These are phyloP conservation scores for Paecilomyces sp. DNA, from an alignment of 2,329 filamentous ascomycete species.

Conservation along the genomic window DNA sequence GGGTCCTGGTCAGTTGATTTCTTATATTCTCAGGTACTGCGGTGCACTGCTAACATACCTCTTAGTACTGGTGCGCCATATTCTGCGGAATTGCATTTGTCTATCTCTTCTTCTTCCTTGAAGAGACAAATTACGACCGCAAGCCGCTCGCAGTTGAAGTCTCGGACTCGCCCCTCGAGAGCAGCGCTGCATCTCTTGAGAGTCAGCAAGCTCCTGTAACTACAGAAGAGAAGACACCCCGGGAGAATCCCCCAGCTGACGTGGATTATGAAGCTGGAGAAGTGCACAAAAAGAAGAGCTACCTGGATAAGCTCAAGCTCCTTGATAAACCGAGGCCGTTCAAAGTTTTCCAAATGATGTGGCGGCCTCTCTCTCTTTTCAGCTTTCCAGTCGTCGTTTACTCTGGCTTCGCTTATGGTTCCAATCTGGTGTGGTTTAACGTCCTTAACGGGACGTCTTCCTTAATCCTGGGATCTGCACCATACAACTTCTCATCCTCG, in stretches of 20 bases:
- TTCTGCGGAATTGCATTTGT: conserved; percentile 43
- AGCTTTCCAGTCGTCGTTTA: conserved; percentile 19
- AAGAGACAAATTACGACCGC: conserved; percentile 52
- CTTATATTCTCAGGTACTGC: not conserved
- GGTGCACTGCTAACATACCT: not conserved
- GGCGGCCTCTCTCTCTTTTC: conserved; percentile 19
- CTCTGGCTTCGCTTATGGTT: conserved; percentile 21
- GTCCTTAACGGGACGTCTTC: conserved; percentile 24
- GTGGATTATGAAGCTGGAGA: not conserved
- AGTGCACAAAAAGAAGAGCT: conserved; percentile 6
- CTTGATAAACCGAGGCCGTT: conserved; percentile 13
- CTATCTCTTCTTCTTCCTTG: conserved; percentile 52
- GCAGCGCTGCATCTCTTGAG: conserved; percentile 3
- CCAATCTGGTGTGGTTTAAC: conserved; percentile 22
- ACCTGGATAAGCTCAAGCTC: conserved; percentile 18
- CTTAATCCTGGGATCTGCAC: conserved; percentile 16
- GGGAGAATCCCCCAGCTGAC: not conserved
- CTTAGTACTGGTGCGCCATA: conserved; percentile 47
- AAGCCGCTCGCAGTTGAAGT: conserved; percentile 22
- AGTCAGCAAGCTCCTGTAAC: not conserved
- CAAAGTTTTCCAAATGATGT: conserved; percentile 14
- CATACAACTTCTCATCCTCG: conserved; percentile 20
- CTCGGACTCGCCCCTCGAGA: conserved; percentile 1
- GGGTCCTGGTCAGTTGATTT: conserved; percentile 28
- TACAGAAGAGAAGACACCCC: not conserved